Evolutionary conservation across 78 protist species (phyloP), one percentile per base, ranked within the genome.

Genomic region (Emiliania huxleyi): DNA sequence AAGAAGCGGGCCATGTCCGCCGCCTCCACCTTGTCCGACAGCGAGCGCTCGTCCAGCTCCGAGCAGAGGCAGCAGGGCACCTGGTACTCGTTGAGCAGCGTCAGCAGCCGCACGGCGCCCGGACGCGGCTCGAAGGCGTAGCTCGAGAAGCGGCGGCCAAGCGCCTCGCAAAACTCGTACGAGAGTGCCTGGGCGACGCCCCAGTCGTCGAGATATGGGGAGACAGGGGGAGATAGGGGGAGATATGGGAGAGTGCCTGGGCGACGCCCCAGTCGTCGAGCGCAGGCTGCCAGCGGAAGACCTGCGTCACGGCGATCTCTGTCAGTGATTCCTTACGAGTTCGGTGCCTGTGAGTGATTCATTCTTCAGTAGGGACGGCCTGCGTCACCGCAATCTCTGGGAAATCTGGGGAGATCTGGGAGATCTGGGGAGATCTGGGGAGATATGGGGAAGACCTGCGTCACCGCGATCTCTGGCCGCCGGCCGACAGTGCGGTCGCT

Each of bases 131-230:
- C 46, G 46, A 77, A 77, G n/a, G 4, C 23, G 46, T 12, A 3
- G 29, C 40, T 48, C 29, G 46, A 48, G 1, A 77, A 3, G 37
- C 11, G 23, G 23, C 75, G 75, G n/a, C n/a, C 11, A 3, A 3
- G 12, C 11, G 29, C 11, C 33, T 77, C 35, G 85, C 23, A 35
- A 22, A 23, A 26, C 42, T 77, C 85, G 46, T 40, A 77, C 11
- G 85, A 45, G 18, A 77, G 85, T 29, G 4, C 1, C 8, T 40
- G 85, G 19, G 46, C 3, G 33, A 18, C 48, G 42, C 85, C 85
- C 85, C 85, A 77, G 85, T 77, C 85, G 46, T 77, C 85, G 48
- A 33, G 37, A n/a, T n/a, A n/a, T n/a, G n/a, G n/a, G n/a, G n/a
- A n/a, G n/a, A n/a, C n/a, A n/a, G n/a, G n/a, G n/a, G n/a, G n/a